Conservation (phyloP, 352 stramenopile genomes). For the Pythium dissotocum region DNA sequence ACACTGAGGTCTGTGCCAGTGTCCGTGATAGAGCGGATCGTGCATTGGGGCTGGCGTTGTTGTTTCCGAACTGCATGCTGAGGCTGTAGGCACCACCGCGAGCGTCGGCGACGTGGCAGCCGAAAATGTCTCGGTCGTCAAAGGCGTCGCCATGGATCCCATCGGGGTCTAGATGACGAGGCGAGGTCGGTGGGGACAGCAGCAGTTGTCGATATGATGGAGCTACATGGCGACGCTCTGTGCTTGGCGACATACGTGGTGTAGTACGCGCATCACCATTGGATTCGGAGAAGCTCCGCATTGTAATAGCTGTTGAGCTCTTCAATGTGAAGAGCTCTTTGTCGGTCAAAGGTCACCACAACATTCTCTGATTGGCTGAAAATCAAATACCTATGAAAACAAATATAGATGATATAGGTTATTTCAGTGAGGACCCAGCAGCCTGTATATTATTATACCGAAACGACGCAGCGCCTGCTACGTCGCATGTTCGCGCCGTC, state of each 20-base stretch:
- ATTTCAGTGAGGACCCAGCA: background rate
- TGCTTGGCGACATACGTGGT: conserved; percentile 1
- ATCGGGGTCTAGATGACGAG: conserved; percentile 23
- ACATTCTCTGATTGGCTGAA: background rate
- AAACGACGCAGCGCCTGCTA: conserved; percentile 3
- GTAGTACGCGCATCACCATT: background rate
- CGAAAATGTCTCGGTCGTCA: conserved; percentile 33
- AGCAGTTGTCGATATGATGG: background rate
- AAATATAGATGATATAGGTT: background rate
- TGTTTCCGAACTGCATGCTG: background rate
- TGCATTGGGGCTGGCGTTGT: background rate
- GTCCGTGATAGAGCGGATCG: conserved; percentile 4
- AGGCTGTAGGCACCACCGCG: background rate
- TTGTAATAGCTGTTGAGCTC: background rate
- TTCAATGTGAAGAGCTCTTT: background rate
- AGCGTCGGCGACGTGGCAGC: conserved; percentile 19
- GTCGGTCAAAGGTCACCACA: background rate
- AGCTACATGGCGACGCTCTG: conserved; percentile 1
- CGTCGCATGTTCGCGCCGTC: background rate
- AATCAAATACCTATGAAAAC: background rate
- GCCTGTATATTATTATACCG: conserved; percentile 7
- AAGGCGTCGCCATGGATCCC: conserved; percentile 18
- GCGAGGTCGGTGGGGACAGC: conserved; percentile 15
- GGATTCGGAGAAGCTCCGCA: background rate
- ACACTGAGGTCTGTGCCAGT: conserved; percentile 1